Percentiles rank a stretch among this genome's conserved stretches.
phyloP scores from a whole-genome alignment of 2,329 filamentous ascomycete species.

The Fusarium sp. region DNA sequence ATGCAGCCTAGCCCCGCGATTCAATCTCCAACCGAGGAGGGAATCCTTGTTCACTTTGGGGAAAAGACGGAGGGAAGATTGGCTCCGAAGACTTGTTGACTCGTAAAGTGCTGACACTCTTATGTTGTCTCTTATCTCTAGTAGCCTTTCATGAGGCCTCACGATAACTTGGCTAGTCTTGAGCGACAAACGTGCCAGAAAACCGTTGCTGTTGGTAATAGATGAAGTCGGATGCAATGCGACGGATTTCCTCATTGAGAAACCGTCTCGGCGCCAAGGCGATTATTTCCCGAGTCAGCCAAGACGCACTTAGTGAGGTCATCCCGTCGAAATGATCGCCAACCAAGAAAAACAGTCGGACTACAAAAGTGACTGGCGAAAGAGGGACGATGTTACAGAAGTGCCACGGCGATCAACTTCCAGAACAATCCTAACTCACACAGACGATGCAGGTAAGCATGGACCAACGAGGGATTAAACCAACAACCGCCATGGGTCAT shows the following conservation, averaged over 20 bases:
- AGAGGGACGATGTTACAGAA: conserved; percentile 1
- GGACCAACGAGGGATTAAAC: conserved; percentile 27
- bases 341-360: background rate
- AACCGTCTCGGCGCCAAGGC: conserved; percentile 3
- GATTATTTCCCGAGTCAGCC: conserved; percentile 25
- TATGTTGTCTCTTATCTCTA: background rate
- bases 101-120: background rate
- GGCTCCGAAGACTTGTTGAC: background rate
- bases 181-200: background rate
- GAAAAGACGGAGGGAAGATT: background rate
- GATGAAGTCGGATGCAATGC: background rate
- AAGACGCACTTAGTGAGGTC: conserved; percentile 15
- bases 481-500: background rate
- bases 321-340: conserved; percentile 14
- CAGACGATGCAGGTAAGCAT: conserved; percentile 8
- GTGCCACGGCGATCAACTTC: conserved; percentile 25
- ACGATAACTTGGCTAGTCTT: background rate
- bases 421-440: background rate
- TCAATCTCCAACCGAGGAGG: background rate
- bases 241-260: background rate
- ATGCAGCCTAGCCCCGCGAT: background rate
- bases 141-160: background rate
- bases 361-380: background rate
- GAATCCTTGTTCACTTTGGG: background rate
- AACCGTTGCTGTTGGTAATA: rapidly evolving